Evolutionary conservation across 2,329 filamentous ascomycete species (phyloP), one percentile per base, ranked within the genome.

Genomic region (Cordyceps tenuipes): DNA sequence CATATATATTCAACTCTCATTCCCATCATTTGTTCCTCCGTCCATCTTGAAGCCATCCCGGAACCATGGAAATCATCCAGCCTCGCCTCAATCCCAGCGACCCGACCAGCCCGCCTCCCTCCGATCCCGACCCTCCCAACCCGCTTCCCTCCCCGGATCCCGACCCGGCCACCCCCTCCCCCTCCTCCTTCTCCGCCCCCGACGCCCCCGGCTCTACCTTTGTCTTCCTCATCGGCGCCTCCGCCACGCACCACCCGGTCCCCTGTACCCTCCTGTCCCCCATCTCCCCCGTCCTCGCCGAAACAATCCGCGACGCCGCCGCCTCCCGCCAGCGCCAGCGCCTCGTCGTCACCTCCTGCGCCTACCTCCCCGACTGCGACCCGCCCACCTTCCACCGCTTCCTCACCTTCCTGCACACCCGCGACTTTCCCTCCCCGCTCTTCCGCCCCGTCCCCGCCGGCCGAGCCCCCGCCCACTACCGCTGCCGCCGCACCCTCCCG

Each of bases 331-430:
- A 29, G n/a, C 26, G 26, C 36, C n/a, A n/a, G n/a, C n/a, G n/a
- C 36, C 26, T 31, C 15, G 36, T 10, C 15, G 36, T 12, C 43
- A 55, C 13, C 58, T 49, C 29, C 54, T 62, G 39, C 52, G 57
- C 52, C 36, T 60, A 36, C n/a, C 49, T 52, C 9, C 49, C 49
- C 31, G 49, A 52, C 49, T 52, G 49, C 41, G 61, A 63, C 23
- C 39, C 58, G 12, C 19, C 61, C 43, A 53, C 49, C n/a, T 52
- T 52, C 39, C 31, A 59, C 31, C 60, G 43, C 51, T 63, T 62
- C 61, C 49, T 62, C 51, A 61, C 61, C 49, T 63, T 49, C 48
- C 61, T 59, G n/a, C 62, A 62, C 61, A 56, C 55, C 23, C 51
- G 62, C 41, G 62, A 63, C 47, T 63, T 54, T 7, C 19, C 51